Evolutionary conservation across 1,139 yeast species (phyloP).

Genomic region (Lodderomyces parapsilosis): DNA sequence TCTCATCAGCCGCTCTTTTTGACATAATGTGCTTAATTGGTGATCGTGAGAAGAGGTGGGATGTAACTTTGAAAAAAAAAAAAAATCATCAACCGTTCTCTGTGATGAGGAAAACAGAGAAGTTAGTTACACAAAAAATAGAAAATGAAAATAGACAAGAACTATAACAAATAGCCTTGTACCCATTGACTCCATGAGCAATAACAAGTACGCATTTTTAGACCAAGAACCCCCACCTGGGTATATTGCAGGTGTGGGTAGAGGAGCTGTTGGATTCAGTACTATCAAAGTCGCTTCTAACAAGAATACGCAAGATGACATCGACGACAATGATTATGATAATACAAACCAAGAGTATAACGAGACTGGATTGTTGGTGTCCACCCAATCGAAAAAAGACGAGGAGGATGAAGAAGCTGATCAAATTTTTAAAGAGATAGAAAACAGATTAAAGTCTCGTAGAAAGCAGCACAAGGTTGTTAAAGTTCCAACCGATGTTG

Average conservation of each 20-base stretch:
- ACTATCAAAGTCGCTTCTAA: constrained; percentile 53
- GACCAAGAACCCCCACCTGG: constrained; percentile 89
- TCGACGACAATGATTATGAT: constrained; percentile 23
- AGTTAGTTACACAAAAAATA: neutral
- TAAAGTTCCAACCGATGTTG: neutral
- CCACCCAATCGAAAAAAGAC: constrained; percentile 27
- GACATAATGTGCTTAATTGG: constrained; percentile 42
- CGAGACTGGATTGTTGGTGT: constrained; percentile 22
- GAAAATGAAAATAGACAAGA: neutral
- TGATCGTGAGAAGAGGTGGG: neutral
- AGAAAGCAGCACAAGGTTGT: constrained; percentile 18
- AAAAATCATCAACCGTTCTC: constrained; percentile 1
- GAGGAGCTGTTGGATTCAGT: constrained; percentile 94
- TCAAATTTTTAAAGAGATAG: constrained; percentile 62
- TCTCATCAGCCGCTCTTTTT: constrained; percentile 54
- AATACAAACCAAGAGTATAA: constrained; percentile 16
- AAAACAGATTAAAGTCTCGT: constrained; percentile 46
- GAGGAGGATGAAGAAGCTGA: constrained; percentile 80
- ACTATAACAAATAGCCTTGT: no score
- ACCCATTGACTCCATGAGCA: neutral
- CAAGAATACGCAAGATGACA: constrained; percentile 41
- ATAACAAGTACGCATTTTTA: constrained; percentile 56
- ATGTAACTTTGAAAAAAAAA: constrained; percentile 2
- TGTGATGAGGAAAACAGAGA: constrained; percentile 7
- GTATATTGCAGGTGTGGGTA: constrained; percentile 87